phyloP scores from a whole-genome alignment of 2,329 filamentous ascomycete species.

The Ceratocystis alfenasii region DNA sequence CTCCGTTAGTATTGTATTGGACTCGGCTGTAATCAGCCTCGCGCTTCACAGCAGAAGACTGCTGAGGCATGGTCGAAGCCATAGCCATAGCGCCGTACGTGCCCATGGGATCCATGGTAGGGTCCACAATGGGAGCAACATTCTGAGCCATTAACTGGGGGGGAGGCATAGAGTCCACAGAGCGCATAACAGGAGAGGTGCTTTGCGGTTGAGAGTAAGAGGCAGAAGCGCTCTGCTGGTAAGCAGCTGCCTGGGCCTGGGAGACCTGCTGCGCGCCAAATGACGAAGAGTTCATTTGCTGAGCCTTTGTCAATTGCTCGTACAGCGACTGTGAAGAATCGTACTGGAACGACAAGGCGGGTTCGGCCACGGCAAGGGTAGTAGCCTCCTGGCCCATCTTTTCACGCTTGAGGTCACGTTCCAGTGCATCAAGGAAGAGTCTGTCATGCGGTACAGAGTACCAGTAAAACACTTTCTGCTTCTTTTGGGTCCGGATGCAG shows the following conservation, averaged over 20 bases:
- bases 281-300: slow-evolving; percentile 95
- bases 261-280: slow-evolving; percentile 64
- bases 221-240: slow-evolving; percentile 11
- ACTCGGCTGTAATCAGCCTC: slow-evolving; percentile 73
- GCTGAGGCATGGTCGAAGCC: slow-evolving; percentile 56
- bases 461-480: slow-evolving; percentile 99
- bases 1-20: slow-evolving; percentile 85
- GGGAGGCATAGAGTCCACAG: slow-evolving; percentile 88
- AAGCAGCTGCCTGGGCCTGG: slow-evolving; percentile 29
- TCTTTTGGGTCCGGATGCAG: slow-evolving; percentile 99
- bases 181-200: slow-evolving; percentile 77
- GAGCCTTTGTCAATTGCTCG: slow-evolving; percentile 97
- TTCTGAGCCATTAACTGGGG: slow-evolving; percentile 62
- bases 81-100: slow-evolving; percentile 59
- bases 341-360: slow-evolving; percentile 95
- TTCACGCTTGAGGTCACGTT: slow-evolving; percentile 94
- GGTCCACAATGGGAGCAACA: slow-evolving; percentile 45
- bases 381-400: slow-evolving; percentile 99
- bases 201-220: slow-evolving; percentile 63
- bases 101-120: slow-evolving; percentile 59
- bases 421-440: slow-evolving; percentile 90
- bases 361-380: slow-evolving; percentile 91
- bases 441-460: slow-evolving; percentile 98
- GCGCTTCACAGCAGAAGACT: slow-evolving; percentile 58
- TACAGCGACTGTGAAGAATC: slow-evolving; percentile 98